phyloP scores from a whole-genome alignment of 139 green algal species.

The Desmodesmus armatus region DNA sequence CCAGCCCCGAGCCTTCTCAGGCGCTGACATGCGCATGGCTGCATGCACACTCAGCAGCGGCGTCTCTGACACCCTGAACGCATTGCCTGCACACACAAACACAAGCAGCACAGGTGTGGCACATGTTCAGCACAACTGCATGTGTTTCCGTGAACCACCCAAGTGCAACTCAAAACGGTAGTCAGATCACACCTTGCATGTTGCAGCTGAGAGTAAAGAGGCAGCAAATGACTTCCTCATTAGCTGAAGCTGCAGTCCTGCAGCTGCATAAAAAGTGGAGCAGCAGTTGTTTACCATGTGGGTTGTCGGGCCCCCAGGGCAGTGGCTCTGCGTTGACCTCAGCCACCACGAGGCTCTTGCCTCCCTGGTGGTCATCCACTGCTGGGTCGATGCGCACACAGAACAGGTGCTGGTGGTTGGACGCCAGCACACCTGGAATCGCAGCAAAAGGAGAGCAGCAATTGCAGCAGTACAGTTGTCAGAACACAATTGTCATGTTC shows the following conservation, averaged over 20 bases:
- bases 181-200: not conserved
- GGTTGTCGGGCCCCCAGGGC: slow-evolving; percentile 78
- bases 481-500: too few relatives aligned
- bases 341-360: slow-evolving; percentile 61
- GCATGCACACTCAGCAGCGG: slow-evolving; percentile 70
- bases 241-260: too few relatives aligned
- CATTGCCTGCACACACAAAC: slow-evolving; percentile 14
- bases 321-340: slow-evolving; percentile 74
- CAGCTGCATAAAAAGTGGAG: too few relatives aligned
- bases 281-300: slow-evolving; percentile 57
- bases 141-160: too few relatives aligned
- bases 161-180: too few relatives aligned
- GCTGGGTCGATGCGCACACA: slow-evolving; percentile 81
- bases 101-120: not conserved
- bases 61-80: slow-evolving; percentile 63
- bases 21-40: slow-evolving; percentile 37
- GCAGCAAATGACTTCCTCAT: not conserved
- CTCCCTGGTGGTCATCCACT: slow-evolving; percentile 67
- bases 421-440: slow-evolving; percentile 82
- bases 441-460: too few relatives aligned
- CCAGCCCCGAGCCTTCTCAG: slow-evolving; percentile 46
- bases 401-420: slow-evolving; percentile 92
- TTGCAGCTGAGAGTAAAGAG: not conserved
- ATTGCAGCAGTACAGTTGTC: too few relatives aligned
- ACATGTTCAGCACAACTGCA: not conserved